phyloP scores from a whole-genome alignment of 2,329 filamentous ascomycete genomes.

The Alternaria arbusti region DNA sequence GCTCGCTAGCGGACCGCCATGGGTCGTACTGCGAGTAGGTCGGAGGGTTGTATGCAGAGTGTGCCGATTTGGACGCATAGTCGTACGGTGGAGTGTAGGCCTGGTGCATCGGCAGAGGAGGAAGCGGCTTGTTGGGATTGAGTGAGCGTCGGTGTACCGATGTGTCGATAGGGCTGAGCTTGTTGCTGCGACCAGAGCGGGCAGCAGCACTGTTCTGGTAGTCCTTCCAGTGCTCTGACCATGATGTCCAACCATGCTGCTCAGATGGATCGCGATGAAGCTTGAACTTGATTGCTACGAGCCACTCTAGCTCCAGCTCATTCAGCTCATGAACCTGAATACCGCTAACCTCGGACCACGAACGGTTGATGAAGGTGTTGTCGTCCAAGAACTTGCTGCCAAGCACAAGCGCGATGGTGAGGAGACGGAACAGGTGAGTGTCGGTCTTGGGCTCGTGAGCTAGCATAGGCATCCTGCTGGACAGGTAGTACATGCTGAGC shows the following conservation, averaged over 20 bases:
- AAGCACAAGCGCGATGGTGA: constrained; percentile 82
- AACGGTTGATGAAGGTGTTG: constrained; percentile 97
- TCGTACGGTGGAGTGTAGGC: constrained; percentile 50
- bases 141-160: constrained; percentile 62
- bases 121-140: constrained; percentile 54
- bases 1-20: constrained; percentile 51
- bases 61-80: constrained; percentile 44
- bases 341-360: constrained; percentile 93
- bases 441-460: constrained; percentile 59
- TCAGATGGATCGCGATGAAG: constrained; percentile 85
- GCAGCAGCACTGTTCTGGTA: constrained; percentile 62
- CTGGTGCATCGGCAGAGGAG: constrained; percentile 47
- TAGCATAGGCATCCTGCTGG: constrained; percentile 80
- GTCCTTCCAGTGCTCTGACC: constrained; percentile 70
- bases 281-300: constrained; percentile 80
- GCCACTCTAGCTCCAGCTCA: constrained; percentile 85
- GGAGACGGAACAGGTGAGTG: constrained; percentile 83
- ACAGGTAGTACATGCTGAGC: constrained; percentile 87
- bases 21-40: constrained; percentile 50
- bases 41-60: constrained; percentile 45
- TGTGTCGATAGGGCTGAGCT: constrained; percentile 69
- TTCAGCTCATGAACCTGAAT: constrained; percentile 86
- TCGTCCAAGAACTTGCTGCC: constrained; percentile 97
- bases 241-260: constrained; percentile 72
- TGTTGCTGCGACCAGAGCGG: constrained; percentile 46